Evolutionary conservation across 345 rosid genomes (phyloP), one percentile per base, ranked within the genome.

Genomic region (Citrus unshiu): DNA sequence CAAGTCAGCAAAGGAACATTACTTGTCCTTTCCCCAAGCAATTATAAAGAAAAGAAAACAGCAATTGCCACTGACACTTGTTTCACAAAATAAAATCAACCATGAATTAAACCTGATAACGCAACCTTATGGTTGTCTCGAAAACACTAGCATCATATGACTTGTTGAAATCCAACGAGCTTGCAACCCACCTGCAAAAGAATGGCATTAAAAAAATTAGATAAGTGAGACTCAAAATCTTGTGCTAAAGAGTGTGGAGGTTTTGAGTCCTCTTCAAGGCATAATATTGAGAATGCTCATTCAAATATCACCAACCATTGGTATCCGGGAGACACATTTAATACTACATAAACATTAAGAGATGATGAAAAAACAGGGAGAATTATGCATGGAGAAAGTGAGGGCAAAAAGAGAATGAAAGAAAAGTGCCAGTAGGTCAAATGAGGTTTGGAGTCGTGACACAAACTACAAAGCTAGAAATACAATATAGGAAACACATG

Each of bases 111-210:
- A 94, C 95, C 91, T 93, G 85, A 77, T 85, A 87, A 88, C 46
- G 89, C 80, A 86, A 94, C 99, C 99, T 97, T 91, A 97, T 97
- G 90, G 99, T 94, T 89, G 99, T 97, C 88, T 94, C 98, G 66
- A 94, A 97, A 80, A 97, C 97, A 81, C 98, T 97, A 74, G 98
- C 99, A 68, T 91, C 98, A 74, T 94, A 92, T 80, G 91, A 88
- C 91, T 93, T 97, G 87, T 94, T 85, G 74, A 94, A 94, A 86
- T 97, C 96, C 90, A 97, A 88, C 34, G 98, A 85, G 81, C 76
- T 92, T 60, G 98, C 97, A 81, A 94, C 94, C 99, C 98, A 94
- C 75, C 99, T 97, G 87, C 87, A 88, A 81, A 35, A 46, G 30
- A 37, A 27, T 2, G 39, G 40, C 51, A 74, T 14, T 29, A 34